Evolutionary conservation across 805 yeast genomes (phyloP).

Genomic region (Candida argentea): DNA sequence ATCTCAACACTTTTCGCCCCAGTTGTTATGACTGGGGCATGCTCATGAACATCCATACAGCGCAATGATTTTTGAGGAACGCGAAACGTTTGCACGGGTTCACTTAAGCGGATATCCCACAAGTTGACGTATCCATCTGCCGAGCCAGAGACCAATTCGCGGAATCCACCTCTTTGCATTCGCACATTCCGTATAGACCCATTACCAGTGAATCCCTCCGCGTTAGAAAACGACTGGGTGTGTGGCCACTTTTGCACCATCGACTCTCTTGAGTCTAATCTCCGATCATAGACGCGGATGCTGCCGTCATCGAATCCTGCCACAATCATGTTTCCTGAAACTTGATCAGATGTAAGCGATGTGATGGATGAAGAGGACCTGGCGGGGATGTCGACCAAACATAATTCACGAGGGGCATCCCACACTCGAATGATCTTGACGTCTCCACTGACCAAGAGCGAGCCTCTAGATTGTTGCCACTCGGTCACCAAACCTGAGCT

Average conservation of each 20-base stretch:
- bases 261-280: slow-evolving; percentile 75
- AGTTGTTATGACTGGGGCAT: slow-evolving; percentile 88
- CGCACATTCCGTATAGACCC: slow-evolving; percentile 69
- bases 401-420: slow-evolving; percentile 93
- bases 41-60: slow-evolving; percentile 81
- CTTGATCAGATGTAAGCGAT: slow-evolving; percentile 86
- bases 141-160: slow-evolving; percentile 81
- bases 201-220: slow-evolving; percentile 25
- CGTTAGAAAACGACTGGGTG: slow-evolving; percentile 8
- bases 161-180: slow-evolving; percentile 93
- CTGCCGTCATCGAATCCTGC: slow-evolving; percentile 92
- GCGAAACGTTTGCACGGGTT: slow-evolving; percentile 58
- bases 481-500: slow-evolving; percentile 80
- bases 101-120: slow-evolving; percentile 80
- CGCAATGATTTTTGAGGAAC: slow-evolving; percentile 44
- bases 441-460: slow-evolving; percentile 87
- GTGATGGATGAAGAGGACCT: slow-evolving; percentile 85
- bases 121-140: slow-evolving; percentile 73
- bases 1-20: slow-evolving; percentile 72
- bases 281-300: slow-evolving; percentile 80
- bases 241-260: slow-evolving; percentile 75
- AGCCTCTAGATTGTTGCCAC: slow-evolving; percentile 96
- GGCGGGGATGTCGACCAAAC: slow-evolving; percentile 82
- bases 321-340: slow-evolving; percentile 81
- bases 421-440: slow-evolving; percentile 84